phyloP scores from a whole-genome alignment of 352 stramenopile genomes.

The Halophytophthora polymorphica region DNA sequence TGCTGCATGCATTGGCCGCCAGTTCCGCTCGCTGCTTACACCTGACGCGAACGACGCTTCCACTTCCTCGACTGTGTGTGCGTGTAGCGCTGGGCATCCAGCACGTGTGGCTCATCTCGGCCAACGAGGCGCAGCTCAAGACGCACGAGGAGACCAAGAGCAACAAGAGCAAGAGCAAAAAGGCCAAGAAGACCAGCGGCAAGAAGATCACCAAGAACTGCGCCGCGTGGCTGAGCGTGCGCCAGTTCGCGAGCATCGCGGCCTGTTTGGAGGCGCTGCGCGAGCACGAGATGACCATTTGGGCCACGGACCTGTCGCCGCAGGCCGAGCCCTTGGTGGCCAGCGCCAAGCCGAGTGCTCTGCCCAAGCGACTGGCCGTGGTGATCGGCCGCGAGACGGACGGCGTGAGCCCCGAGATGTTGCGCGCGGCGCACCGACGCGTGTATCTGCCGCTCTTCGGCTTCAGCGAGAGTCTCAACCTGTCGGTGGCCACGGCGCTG shows the following conservation, averaged over 20 bases:
- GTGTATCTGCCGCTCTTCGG: constrained; percentile 93
- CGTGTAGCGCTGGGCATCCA: constrained; percentile 87
- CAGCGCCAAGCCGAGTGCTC: constrained; percentile 38
- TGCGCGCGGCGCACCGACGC: constrained; percentile 78
- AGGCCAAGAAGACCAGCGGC: constrained; percentile 35
- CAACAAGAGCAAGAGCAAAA: constrained; percentile 30
- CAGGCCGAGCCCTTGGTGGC: constrained; percentile 49
- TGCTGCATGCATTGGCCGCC: constrained; percentile 13
- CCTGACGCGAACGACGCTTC: background rate
- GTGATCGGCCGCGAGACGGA: constrained; percentile 93
- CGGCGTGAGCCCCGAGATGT: constrained; percentile 88
- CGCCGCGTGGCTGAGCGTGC: constrained; percentile 81
- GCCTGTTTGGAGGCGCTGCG: constrained; percentile 75
- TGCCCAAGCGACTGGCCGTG: constrained; percentile 88
- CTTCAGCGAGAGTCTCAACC: constrained; percentile 93
- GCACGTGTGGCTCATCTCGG: constrained; percentile 83
- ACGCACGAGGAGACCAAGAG: constrained; percentile 53
- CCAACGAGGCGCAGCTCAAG: constrained; percentile 66
- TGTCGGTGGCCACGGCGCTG: constrained; percentile 91
- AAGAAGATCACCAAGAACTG: constrained; percentile 85
- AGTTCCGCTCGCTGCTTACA: background rate
- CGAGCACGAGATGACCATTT: constrained; percentile 72
- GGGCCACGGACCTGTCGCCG: constrained; percentile 89
- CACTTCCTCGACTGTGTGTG: constrained; percentile 35
- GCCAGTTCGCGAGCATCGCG: constrained; percentile 81